A percentile compares a stretch with the other conserved stretches of the same genome.
Conservation (phyloP, 2,329 filamentous ascomycete genomes). For the Elsinoe necatrix region DNA sequence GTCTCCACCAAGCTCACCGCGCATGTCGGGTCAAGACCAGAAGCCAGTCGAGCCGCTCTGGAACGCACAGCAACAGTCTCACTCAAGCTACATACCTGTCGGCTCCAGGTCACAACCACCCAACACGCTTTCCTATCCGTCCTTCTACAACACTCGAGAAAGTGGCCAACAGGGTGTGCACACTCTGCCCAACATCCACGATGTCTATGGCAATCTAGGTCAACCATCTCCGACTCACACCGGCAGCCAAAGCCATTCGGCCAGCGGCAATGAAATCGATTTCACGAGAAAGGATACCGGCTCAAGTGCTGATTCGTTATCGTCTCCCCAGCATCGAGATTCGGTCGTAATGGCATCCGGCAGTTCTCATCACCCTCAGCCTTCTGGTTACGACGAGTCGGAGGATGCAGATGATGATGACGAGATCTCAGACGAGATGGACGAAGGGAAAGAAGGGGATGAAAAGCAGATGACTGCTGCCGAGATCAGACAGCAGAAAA, state of each 20-base stretch:
- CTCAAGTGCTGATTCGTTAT: slow-evolving; percentile 10
- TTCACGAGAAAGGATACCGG: slow-evolving; percentile 10
- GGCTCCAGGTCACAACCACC: slow-evolving; percentile 22
- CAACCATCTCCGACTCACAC: slow-evolving; percentile 4
- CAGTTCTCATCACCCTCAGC: not conserved
- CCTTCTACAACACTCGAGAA: slow-evolving; percentile 25
- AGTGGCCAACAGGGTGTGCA: slow-evolving; percentile 12
- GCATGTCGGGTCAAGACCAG: slow-evolving; percentile 41
- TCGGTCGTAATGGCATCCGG: slow-evolving; percentile 13
- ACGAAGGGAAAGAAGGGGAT: slow-evolving; percentile 23
- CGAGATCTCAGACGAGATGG: slow-evolving; percentile 19
- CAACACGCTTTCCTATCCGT: slow-evolving; percentile 30
- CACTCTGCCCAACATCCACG: slow-evolving; percentile 21
- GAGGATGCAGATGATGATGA: slow-evolving; percentile 33
- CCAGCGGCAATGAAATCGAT: slow-evolving; percentile 15
- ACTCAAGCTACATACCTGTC: slow-evolving; percentile 28
- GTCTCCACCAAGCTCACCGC: slow-evolving; percentile 44
- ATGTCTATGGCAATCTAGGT: slow-evolving; percentile 22
- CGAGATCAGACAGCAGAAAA: slow-evolving; percentile 41
- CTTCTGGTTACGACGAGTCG: slow-evolving; percentile 19
- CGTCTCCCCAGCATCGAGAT: slow-evolving; percentile 10
- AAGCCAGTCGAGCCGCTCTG: slow-evolving; percentile 37
- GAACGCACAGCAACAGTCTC: slow-evolving; percentile 33
- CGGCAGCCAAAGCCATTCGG: slow-evolving; percentile 20
- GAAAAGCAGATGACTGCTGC: slow-evolving; percentile 36